Base-by-base conservation (phyloP, 208 protist genomes). In the Leishmania tropica region DNA sequence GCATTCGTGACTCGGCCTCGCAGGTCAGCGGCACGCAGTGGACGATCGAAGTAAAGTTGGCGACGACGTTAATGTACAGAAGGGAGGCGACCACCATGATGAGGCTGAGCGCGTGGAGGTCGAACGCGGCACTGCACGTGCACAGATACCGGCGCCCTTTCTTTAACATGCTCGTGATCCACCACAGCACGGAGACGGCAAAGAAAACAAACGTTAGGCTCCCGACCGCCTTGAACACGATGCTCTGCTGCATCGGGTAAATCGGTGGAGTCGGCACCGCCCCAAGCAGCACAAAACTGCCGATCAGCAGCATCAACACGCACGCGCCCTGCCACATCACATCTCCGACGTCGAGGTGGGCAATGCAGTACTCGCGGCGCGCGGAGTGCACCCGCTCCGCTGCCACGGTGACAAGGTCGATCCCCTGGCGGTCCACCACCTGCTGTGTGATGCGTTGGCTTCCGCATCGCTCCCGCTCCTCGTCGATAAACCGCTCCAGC, bases 1-100 rank as follows among this genome's bases (percentile, higher is more conserved):
- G 75, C 21, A 88, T 67, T 24, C 83, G 85, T 40, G 83, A 83
- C 62, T 89, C 91, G 3, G 82, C 65, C 5, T 28, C 65, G 75
- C 93, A 96, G 35, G 42, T 75, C 53, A 92, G 31, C 13, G 80
- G 51, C n/a, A 71, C 53, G 81, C 93, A 96, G 83, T 89, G 87
- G 51, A 94, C 19, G 31, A 96, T 81, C 2, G 79, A 90, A 19
- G 94, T 88, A 35, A 94, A 85, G 75, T 91, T 90, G 2, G 88
- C 89, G 54, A 93, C 78, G 71, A 92, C 86, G 73, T 79, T 89
- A 76, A 81, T 94, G 88, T 95, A 96, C 48, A 94, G 80, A 35
- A 92, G 48, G 42, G 84, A 90, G 53, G 85, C 81, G 51, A 60
- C 42, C 71, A 90, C 85, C 64, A 95, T 65, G 24, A 92, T 24